phyloP scores from a whole-genome alignment of 805 yeast species.

The Saturnispora halmiae region DNA sequence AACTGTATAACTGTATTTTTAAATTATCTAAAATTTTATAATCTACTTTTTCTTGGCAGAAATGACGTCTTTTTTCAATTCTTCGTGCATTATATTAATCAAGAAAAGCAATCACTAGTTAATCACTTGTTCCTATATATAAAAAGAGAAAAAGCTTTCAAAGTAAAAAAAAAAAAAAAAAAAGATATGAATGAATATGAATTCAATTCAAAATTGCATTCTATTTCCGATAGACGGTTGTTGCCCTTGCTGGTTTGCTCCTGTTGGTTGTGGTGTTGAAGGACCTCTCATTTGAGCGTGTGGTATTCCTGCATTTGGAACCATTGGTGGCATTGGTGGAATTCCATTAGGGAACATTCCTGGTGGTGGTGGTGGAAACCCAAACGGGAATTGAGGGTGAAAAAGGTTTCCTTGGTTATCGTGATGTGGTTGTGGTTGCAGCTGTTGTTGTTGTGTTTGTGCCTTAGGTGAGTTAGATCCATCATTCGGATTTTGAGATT shows the following conservation, averaged over 20 bases:
- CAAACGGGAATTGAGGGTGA: constrained; percentile 2
- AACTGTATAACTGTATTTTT: constrained; percentile 55
- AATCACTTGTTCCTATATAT: too few species aligned
- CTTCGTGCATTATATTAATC: neutral
- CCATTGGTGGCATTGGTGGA: constrained; percentile 4
- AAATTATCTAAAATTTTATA: constrained; percentile 37
- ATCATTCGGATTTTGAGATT: constrained; percentile 9
- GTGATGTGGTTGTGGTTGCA: too few species aligned
- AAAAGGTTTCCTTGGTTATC: neutral
- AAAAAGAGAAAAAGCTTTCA: too few species aligned
- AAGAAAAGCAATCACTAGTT: too few species aligned
- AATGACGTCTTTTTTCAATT: too few species aligned
- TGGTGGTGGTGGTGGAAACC: constrained; percentile 7
- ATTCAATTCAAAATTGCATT: too few species aligned
- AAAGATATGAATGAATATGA: too few species aligned
- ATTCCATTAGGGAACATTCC: constrained; percentile 9
- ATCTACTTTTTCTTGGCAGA: neutral
- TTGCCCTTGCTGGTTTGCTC: neutral
- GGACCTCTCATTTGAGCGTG: too few species aligned
- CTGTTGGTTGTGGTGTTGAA: neutral
- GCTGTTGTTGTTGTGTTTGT: constrained; percentile 1
- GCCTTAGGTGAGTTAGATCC: neutral
- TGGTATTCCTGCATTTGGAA: constrained; percentile 4
- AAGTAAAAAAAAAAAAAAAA: too few species aligned
- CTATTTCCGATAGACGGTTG: too few species aligned